phyloP scores from a whole-genome alignment of 805 yeast genomes.

The Candida sakaeoensis region DNA sequence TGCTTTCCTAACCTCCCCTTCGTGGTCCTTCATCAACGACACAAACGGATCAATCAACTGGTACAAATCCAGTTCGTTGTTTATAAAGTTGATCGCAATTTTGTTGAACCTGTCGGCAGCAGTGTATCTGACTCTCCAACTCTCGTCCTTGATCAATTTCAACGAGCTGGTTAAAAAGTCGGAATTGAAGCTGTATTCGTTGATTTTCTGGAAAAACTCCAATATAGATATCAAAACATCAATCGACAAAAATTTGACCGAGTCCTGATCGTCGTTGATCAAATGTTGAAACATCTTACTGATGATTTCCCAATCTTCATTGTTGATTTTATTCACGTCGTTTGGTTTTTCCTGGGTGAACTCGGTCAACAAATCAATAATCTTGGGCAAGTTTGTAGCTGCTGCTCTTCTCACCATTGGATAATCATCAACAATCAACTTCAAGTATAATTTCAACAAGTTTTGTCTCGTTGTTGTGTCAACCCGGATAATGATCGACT shows the following conservation, averaged over 20 bases:
- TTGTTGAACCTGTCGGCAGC: slow-evolving; percentile 90
- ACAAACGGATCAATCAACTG: slow-evolving; percentile 71
- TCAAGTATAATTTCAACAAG: slow-evolving; percentile 62
- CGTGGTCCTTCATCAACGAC: slow-evolving; percentile 80
- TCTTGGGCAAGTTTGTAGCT: slow-evolving; percentile 73
- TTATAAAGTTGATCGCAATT: slow-evolving; percentile 62
- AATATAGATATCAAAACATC: slow-evolving; percentile 84
- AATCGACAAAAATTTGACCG: slow-evolving; percentile 85
- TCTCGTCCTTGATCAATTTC: slow-evolving; percentile 76
- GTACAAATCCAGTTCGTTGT: slow-evolving; percentile 51
- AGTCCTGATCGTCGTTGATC: slow-evolving; percentile 86
- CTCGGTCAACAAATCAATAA: slow-evolving; percentile 53
- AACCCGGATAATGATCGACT: slow-evolving; percentile 61
- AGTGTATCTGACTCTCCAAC: slow-evolving; percentile 98
- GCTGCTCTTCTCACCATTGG: slow-evolving; percentile 98
- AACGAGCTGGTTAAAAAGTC: slow-evolving; percentile 64
- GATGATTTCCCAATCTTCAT: slow-evolving; percentile 71
- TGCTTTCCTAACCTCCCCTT: slow-evolving; percentile 96
- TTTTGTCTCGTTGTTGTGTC: slow-evolving; percentile 53
- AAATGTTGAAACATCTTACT: slow-evolving; percentile 78
- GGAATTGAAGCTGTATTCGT: slow-evolving; percentile 56
- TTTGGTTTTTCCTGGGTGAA: slow-evolving; percentile 40
- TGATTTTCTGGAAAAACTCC: slow-evolving; percentile 56
- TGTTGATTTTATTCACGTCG: slow-evolving; percentile 38
- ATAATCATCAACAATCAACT: slow-evolving; percentile 81